phyloP scores from a whole-genome alignment of 176 grass and related monocot genomes.

The Zoysia pacifica region DNA sequence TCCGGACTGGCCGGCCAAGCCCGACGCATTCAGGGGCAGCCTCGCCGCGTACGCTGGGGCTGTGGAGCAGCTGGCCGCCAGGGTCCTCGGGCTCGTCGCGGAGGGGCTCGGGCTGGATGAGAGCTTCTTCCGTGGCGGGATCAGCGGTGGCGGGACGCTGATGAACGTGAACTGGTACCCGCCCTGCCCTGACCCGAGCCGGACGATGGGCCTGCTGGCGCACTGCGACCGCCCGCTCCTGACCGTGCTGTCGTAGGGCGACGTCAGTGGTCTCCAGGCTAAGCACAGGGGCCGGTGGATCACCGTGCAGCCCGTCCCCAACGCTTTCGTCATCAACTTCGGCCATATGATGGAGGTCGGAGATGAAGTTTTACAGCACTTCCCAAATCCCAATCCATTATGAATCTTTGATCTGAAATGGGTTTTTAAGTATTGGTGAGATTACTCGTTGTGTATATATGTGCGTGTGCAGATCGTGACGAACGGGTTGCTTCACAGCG shows the following conservation, averaged over 20 bases:
- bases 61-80: background rate
- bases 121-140: background rate
- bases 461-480: conserved; percentile 1
- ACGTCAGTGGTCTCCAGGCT: conserved; percentile 4
- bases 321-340: conserved; percentile 23
- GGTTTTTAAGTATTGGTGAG: too few relatives aligned
- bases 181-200: conserved; percentile 50
- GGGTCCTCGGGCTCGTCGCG: background rate
- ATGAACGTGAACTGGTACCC: conserved; percentile 74
- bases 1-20: background rate
- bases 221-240: conserved; percentile 77
- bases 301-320: background rate
- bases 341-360: background rate
- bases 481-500: background rate
- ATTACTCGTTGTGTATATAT: background rate
- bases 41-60: background rate
- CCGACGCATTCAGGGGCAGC: background rate
- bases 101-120: background rate
- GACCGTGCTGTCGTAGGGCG: conserved; percentile 51
- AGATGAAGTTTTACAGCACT: too few relatives aligned
- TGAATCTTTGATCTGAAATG: too few relatives aligned
- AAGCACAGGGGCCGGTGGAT: background rate
- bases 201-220: conserved; percentile 57
- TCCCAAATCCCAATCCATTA: too few relatives aligned
- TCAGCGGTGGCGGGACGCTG: conserved; percentile 53